Evolutionary conservation across 768 basidiomycete species (phyloP).

Genomic region (Hypsizygus marmoreus): DNA sequence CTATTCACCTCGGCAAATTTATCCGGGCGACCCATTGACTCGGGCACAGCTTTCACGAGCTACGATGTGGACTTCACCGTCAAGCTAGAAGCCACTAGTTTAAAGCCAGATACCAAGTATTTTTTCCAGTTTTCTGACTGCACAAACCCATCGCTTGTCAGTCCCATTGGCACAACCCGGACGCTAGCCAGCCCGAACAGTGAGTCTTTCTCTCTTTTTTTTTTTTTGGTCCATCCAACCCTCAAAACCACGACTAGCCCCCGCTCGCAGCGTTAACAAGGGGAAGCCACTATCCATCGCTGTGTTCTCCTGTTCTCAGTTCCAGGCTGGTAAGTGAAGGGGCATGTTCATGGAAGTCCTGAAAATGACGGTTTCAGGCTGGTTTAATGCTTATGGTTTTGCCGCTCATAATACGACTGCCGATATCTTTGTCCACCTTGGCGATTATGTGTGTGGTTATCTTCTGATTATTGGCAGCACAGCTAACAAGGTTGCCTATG

Average conservation of each 20-base stretch:
- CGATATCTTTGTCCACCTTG: conserved; percentile 58
- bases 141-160: conserved; percentile 41
- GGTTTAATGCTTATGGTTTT: conserved; percentile 63
- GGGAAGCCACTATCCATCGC: conserved; percentile 55
- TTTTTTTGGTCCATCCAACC: not conserved
- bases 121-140: conserved; percentile 60
- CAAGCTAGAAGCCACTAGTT: conserved; percentile 55
- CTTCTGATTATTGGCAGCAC: not conserved
- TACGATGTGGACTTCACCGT: conserved; percentile 63
- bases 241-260: too few relatives aligned
- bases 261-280: conserved; percentile 48
- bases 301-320: conserved; percentile 61
- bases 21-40: conserved; percentile 35
- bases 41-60: conserved; percentile 53
- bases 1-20: conserved; percentile 39
- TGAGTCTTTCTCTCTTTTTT: conserved; percentile 24
- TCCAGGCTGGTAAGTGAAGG: conserved; percentile 47
- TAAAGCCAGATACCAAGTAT: conserved; percentile 54
- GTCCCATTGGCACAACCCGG: conserved; percentile 52
- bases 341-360: too few relatives aligned
- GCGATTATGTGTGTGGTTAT: conserved; percentile 51
- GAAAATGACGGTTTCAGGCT: too few relatives aligned
- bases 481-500: not conserved
- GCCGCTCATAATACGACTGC: conserved; percentile 54
- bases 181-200: conserved; percentile 50